These are phyloP conservation scores for Mortierella claussenii DNA, from an alignment of 192 early-diverging fungal species.

Conservation along the genomic window DNA sequence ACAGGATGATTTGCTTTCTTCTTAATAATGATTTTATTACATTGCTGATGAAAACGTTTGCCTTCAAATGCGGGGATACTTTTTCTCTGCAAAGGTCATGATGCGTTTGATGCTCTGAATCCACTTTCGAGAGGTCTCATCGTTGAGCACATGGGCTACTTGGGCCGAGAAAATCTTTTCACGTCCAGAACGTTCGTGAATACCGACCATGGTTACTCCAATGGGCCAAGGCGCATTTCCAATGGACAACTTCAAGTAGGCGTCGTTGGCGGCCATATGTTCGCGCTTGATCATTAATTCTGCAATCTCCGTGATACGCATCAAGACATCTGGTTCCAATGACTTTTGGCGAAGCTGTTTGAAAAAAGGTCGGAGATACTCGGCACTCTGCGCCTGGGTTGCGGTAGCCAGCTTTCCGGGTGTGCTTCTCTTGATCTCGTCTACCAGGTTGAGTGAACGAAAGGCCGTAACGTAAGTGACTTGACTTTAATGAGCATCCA, in stretches of 20 bases:
- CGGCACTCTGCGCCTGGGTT: conserved; percentile 84
- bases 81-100: conserved; percentile 94
- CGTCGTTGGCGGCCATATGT: conserved; percentile 92
- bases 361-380: conserved; percentile 94
- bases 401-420: conserved; percentile 86
- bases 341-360: conserved; percentile 79
- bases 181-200: conserved; percentile 96
- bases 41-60: not conserved
- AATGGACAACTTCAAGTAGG: conserved; percentile 93
- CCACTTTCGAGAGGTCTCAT: conserved; percentile 97
- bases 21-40: too few relatives aligned
- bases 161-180: conserved; percentile 96
- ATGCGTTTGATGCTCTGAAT: conserved; percentile 97
- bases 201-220: conserved; percentile 96
- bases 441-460: conserved; percentile 20
- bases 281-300: conserved; percentile 85
- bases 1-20: not conserved
- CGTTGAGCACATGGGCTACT: conserved; percentile 97
- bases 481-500: too few relatives aligned
- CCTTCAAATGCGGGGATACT: conserved; percentile 74
- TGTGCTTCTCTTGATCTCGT: conserved; percentile 82
- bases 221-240: conserved; percentile 99
- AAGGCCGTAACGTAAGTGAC: not conserved
- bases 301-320: conserved; percentile 91
- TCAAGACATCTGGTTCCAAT: conserved; percentile 87